Evolutionary conservation across 371 early-diverging fungal genomes (phyloP), one percentile per base, ranked within the genome.

Genomic region (Lichtheimia ramosa): DNA sequence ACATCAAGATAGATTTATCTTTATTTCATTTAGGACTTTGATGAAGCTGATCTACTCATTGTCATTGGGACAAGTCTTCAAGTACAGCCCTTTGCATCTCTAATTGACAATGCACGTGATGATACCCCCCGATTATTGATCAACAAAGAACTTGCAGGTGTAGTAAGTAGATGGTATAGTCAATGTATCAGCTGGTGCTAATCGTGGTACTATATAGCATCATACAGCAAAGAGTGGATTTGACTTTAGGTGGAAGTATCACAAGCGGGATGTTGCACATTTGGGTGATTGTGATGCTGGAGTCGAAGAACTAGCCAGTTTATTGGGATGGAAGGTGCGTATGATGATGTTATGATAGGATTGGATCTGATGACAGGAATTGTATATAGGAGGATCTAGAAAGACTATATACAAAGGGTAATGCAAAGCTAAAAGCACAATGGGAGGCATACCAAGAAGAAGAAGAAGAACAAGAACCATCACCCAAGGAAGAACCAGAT

Each of bases 31-130:
- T 73, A 88, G 78, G 92, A 91, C 59, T 89, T 92, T 66, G 68
- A 73, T 16, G 46, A 66, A 12, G 91, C 93, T 50, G 97, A 98
- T 59, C 68, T 96, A 51, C 71, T 96, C 25, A 89, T 97, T 65
- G 92, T 98, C 13, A 89, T 97, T 71, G 98, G 97, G 4, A 96
- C 97, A 8, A 89, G 90, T 18, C 58, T 93, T 27, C 80, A 86
- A 61, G 94, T 94, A 2, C 89, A 93, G 42, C 98, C 98, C 20
- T 98, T 98, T 71, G 91, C 93, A 14, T 79, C 81, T 4, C 72
- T 96, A 6, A 86, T 95, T 51, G 80, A 90, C 52, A 61, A 69
- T 18, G 93, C 92, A 0, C 66, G 66, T 3, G 66, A 62, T 3
- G 63, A 77, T 8, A 87, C 91, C 2, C 96, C 96, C 6, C 79